Evolutionary conservation across 169 alveolate species (phyloP), one percentile per base, ranked within the genome.

Genomic region (Plasmodium yoelii): DNA sequence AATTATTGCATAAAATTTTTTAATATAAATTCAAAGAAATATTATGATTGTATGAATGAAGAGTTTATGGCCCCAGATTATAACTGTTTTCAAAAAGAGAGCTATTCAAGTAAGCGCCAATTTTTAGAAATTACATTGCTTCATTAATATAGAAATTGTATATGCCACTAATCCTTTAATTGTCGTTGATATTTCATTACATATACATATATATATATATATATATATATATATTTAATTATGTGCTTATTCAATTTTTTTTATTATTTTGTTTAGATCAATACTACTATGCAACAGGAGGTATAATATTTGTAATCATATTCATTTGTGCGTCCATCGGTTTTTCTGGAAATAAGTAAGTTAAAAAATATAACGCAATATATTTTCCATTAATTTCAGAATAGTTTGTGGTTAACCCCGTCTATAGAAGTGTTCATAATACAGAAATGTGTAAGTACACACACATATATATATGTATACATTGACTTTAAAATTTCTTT

Each of bases 1-100:
- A 70, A 73, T 73, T 73, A 26, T 6, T 73, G 87, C 18, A 28
- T 73, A 61, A 73, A 5, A 18, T 73, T 19, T 57, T 73, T 73
- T 73, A 46, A 19, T n/a, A 12, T 24, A 1, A 3, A 56, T 55
- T 55, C 87, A 15, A 8, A 15, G 5, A 70, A 73, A 13, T 73
- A 56, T 57, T 24, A 13, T 46, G n/a, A 9, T 56, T 24, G 49
- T 73, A 39, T 73, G 26, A 73, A 57, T 18, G 15, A 24, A 44
- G 72, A 61, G 57, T 15, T 73, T 53, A 22, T n/a, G 4, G 61
- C 28, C 55, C 72, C 87, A 56, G 10, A 28, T 3, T 73, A 73
- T 34, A 8, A 56, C 26, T 56, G 57, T 56, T 19, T 42, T 39
- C 55, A 63, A 22, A 57, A 22, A 6, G 12, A 2, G 28, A 13